phyloP scores from a whole-genome alignment of 2,329 filamentous ascomycete genomes.

The Blastomyces parvus region DNA sequence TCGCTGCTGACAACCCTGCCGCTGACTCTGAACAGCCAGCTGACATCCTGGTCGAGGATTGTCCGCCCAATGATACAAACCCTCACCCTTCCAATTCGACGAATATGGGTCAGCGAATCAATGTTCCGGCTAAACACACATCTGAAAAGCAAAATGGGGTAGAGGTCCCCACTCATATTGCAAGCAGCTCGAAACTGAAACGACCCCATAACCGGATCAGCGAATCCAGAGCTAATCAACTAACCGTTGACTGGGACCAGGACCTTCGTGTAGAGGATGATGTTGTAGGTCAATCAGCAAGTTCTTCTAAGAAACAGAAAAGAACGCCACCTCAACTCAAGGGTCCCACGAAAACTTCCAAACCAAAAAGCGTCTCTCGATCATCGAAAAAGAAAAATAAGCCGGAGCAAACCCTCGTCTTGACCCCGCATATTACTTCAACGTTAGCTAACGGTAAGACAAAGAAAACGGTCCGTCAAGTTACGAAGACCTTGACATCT shows the following conservation, averaged over 20 bases:
- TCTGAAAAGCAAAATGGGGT: not conserved
- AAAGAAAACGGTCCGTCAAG: slow-evolving; percentile 1
- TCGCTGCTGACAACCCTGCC: not conserved
- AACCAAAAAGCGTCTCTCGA: slow-evolving; percentile 3
- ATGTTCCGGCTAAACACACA: not conserved
- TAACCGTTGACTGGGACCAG: slow-evolving; percentile 15
- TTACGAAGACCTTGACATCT: slow-evolving; percentile 15
- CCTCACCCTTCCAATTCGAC: not conserved
- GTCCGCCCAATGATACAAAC: not conserved
- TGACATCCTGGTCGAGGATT: not conserved
- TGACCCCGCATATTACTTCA: slow-evolving; percentile 8
- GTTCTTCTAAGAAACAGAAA: slow-evolving; percentile 10
- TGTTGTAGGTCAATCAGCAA: not conserved
- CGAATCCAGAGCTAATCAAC: slow-evolving; percentile 2
- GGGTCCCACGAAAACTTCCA: not conserved
- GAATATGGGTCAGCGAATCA: not conserved
- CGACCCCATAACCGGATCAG: slow-evolving; percentile 14
- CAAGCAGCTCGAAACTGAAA: slow-evolving; percentile 14
- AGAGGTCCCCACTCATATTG: not conserved
- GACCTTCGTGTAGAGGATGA: slow-evolving; percentile 14
- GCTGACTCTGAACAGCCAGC: not conserved
- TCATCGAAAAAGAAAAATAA: slow-evolving; percentile 8
- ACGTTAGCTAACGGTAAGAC: slow-evolving; percentile 7
- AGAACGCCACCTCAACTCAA: not conserved
- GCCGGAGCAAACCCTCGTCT: slow-evolving; percentile 2